A percentile compares a stretch with the other conserved stretches of the same genome.
These are phyloP conservation scores for Zoysia japonica DNA, from an alignment of 176 grass and related monocot genomes.

Conservation along the genomic window DNA sequence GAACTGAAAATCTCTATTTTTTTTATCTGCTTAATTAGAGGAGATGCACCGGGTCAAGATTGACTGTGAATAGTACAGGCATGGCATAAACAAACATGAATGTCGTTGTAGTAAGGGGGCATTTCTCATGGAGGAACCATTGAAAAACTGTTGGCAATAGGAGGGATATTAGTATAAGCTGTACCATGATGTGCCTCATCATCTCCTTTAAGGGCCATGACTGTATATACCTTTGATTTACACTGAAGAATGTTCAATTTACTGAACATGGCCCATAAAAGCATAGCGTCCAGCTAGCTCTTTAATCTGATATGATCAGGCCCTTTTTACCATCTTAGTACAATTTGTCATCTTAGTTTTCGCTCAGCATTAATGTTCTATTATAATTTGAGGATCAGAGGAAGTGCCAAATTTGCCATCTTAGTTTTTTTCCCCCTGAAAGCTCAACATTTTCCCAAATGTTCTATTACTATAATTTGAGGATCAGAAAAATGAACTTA, in stretches of 20 bases:
- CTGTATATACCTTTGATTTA: not conserved
- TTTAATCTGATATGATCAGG: not conserved
- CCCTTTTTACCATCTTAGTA: too few relatives aligned
- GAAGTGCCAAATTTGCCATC: not conserved
- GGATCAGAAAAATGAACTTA: conserved; percentile 1
- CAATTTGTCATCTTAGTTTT: too few relatives aligned
- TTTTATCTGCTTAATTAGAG: not conserved
- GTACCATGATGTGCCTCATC: not conserved
- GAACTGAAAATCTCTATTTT: not conserved
- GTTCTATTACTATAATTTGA: not conserved
- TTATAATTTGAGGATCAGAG: conserved; percentile 4
- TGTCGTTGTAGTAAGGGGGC: not conserved
- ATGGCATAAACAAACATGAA: not conserved
- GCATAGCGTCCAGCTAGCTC: not conserved
- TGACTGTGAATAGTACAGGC: not conserved
- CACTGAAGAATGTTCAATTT: not conserved
- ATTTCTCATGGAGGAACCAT: not conserved
- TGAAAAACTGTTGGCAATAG: not conserved
- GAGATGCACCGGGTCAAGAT: not conserved
- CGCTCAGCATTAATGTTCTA: not conserved
- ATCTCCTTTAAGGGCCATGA: not conserved
- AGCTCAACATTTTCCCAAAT: not conserved
- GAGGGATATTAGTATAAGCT: not conserved
- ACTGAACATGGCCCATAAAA: not conserved
- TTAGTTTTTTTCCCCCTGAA: conserved; percentile 5